phyloP scores from a whole-genome alignment of 2,329 filamentous ascomycete species.

The Fusarium compactum region DNA sequence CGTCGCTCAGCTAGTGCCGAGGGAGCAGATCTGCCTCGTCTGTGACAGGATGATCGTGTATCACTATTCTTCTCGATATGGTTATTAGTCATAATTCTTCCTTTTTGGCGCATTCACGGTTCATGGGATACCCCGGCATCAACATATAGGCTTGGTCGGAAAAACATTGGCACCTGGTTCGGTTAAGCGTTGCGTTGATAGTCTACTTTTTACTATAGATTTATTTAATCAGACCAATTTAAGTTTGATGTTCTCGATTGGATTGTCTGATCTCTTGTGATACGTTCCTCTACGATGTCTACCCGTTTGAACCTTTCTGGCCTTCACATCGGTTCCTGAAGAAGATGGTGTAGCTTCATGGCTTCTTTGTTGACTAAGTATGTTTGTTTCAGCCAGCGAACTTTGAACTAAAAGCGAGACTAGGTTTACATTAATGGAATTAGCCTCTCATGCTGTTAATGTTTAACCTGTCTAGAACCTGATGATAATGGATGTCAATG shows the following conservation, averaged over 20 bases:
- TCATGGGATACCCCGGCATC: constrained; percentile 43
- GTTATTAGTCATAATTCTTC: background rate
- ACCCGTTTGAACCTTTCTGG: background rate
- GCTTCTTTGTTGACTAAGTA: too few species aligned
- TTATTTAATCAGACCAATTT: constrained; percentile 7
- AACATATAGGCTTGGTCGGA: constrained; percentile 19
- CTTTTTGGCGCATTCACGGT: constrained; percentile 36
- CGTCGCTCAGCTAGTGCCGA: constrained; percentile 55
- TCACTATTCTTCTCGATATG: background rate
- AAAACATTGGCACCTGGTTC: constrained; percentile 17
- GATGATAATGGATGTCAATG: background rate
- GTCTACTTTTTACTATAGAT: constrained; percentile 13
- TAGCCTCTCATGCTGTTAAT: background rate
- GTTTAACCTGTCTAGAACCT: background rate
- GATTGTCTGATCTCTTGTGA: background rate
- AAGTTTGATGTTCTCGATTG: background rate
- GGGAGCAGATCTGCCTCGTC: constrained; percentile 53
- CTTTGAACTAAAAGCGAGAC: background rate
- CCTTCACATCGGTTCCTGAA: background rate
- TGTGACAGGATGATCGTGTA: constrained; percentile 44
- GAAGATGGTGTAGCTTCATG: background rate
- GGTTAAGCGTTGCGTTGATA: constrained; percentile 9
- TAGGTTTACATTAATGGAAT: background rate
- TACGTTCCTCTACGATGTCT: background rate
- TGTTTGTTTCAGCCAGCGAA: background rate